Evolutionary conservation across 768 basidiomycete genomes (phyloP), one percentile per base, ranked within the genome.

Genomic region (Cantharellus cinnabarinus): DNA sequence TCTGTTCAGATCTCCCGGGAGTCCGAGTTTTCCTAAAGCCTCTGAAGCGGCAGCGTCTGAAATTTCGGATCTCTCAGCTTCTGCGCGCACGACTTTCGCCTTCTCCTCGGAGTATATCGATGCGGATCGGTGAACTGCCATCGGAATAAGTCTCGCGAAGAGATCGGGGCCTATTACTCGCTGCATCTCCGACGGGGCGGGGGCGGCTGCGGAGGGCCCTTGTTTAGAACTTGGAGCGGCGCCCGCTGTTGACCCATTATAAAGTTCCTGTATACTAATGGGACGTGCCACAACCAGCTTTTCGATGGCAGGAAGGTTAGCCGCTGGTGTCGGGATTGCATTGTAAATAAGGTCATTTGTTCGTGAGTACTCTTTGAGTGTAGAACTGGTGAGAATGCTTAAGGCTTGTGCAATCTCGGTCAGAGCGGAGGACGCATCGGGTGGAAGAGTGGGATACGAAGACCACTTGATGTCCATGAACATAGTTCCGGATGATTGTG

Each of bases 271-370:
- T 59, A 98, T 99, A 1, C 85, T 79, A 57, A 95, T 83, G 0
- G 89, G 81, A 0, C 81, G 81, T 2, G 90, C 91, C 3, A 93
- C 81, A 0, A 74, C 70, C 0, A 84, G 75, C 68, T 90, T 91
- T 59, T 98, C 95, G 61, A 99, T 79, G 4, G 71, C 67, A 0
- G 91, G 80, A 1, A 98, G 76, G 0, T 85, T 77, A 42, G 93
- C 87, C 2, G 81, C 75, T 4, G 84, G 72, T 3, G 90, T 88
- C 0, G 90, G 71, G 59, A 93, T 77, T 2, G 89, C 89, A 67
- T 98, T 90, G 73, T 99, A 99, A 63, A 99, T 94, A 57, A 99
- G 79, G 67, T 98, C 94, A 69, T 98, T 98, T 71, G 95, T 91
- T 58, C 85, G 81, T 58, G 78, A 76, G 0, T 86, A 86, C 62